A percentile compares a stretch with the other conserved stretches of the same genome.
Evolutionary conservation across 169 alveolate genomes (phyloP).

Genomic region (Plasmodium blacklocki): DNA sequence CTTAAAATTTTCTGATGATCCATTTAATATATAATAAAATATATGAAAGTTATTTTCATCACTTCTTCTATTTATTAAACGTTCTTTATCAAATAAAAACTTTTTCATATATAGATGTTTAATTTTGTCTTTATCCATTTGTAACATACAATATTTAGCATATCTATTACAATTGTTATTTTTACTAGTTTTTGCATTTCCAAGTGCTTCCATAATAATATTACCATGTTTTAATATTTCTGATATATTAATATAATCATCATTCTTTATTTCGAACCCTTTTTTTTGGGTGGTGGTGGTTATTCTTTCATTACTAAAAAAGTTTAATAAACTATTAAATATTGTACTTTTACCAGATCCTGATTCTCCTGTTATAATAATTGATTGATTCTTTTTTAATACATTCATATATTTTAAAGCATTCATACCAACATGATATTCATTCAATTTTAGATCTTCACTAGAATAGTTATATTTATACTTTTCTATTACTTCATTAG

Average conservation of each 20-base stretch:
- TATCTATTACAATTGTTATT: conserved; percentile 58
- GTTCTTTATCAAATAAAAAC: conserved; percentile 49
- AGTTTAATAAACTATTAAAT: conserved; percentile 90
- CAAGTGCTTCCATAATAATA: conserved; percentile 48
- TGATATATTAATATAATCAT: background rate
- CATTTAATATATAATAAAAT: conserved; percentile 62
- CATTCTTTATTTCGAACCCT: background rate
- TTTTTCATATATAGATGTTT: conserved; percentile 15
- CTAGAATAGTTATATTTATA: conserved; percentile 2
- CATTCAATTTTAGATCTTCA: conserved; percentile 25
- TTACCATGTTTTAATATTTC: conserved; percentile 18
- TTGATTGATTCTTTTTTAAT: conserved; percentile 86
- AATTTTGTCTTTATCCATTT: conserved; percentile 14
- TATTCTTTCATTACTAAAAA: conserved; percentile 80
- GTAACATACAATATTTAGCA: conserved; percentile 26
- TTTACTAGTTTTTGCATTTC: conserved; percentile 31
- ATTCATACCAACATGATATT: conserved; percentile 15
- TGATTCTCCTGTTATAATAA: conserved; percentile 94
- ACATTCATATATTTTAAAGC: conserved; percentile 30
- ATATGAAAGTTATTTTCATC: conserved; percentile 41
- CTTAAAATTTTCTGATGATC: conserved; percentile 55
- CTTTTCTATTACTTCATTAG: conserved; percentile 28
- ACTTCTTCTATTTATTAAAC: conserved; percentile 17
- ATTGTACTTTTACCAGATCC: conserved; percentile 97
- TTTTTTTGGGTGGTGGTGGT: background rate